Conservation (phyloP, 2,329 filamentous ascomycete species). For the Colletotrichum somersetense region DNA sequence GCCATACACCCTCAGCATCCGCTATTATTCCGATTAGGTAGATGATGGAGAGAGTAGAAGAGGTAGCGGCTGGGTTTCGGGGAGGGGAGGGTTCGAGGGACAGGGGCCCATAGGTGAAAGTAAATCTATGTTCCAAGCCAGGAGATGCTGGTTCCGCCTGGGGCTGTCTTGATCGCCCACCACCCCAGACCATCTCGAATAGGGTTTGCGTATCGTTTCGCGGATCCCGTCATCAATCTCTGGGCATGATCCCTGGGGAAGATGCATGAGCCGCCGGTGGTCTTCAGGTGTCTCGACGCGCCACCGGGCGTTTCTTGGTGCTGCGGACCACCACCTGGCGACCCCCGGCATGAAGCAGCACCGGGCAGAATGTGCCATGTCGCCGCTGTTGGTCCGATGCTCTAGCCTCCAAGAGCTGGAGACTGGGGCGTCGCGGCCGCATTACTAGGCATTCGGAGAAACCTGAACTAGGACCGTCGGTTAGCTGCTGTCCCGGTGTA, state of each 20-base stretch:
- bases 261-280: constrained; percentile 16
- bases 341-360: background rate
- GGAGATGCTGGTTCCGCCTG: constrained; percentile 3
- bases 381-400: background rate
- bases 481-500: constrained; percentile 27
- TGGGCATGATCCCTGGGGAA: background rate
- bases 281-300: constrained; percentile 16
- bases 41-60: constrained; percentile 1
- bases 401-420: constrained; percentile 4
- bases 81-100: background rate
- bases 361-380: background rate
- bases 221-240: constrained; percentile 14
- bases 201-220: constrained; percentile 21
- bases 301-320: constrained; percentile 25
- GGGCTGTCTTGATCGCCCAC: constrained; percentile 10
- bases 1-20: constrained; percentile 8
- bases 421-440: constrained; percentile 7
- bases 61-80: background rate
- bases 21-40: constrained; percentile 13
- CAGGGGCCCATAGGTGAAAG: background rate
- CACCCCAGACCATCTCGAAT: background rate
- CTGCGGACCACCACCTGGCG: background rate
- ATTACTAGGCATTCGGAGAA: background rate
- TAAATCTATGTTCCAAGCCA: background rate
- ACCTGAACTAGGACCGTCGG: constrained; percentile 23